These are phyloP conservation scores for Clavariopsis aquatica DNA, from an alignment of 495 filamentous ascomycete genomes.

Conservation along the genomic window DNA sequence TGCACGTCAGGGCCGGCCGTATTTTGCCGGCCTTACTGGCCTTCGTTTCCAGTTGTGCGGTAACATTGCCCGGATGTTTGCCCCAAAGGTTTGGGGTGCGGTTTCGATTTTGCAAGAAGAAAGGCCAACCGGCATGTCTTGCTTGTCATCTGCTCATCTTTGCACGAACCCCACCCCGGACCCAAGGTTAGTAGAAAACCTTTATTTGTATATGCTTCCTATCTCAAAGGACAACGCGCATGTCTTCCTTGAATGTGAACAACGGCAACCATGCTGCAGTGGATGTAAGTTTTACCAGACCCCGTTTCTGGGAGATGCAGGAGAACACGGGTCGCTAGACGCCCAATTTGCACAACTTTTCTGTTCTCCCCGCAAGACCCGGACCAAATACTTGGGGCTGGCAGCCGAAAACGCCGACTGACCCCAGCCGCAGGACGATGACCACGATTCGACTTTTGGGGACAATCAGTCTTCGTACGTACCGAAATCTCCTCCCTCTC, in stretches of 20 bases:
- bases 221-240: neutral
- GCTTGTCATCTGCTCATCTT: neutral
- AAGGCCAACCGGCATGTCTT: neutral
- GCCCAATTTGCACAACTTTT: too few relatives aligned
- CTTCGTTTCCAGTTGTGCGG: neutral
- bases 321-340: too few relatives aligned
- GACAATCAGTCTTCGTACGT: conserved; percentile 31
- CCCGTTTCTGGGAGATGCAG: too few relatives aligned
- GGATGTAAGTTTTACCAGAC: too few relatives aligned
- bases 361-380: too few relatives aligned
- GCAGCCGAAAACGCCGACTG: too few relatives aligned
- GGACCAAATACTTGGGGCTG: too few relatives aligned
- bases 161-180: neutral
- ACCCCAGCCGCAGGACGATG: conserved; percentile 30
- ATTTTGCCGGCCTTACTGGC: neutral
- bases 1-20: neutral
- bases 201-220: neutral
- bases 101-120: neutral
- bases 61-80: neutral
- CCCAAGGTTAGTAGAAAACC: neutral
- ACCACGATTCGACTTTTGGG: conserved; percentile 34
- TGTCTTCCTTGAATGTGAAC: neutral
- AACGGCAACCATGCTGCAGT: neutral
- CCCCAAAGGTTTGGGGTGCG: neutral
- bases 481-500: neutral